These are phyloP conservation scores for Zizania palustris DNA, from an alignment of 202 grass and related monocot species.

Conservation along the genomic window DNA sequence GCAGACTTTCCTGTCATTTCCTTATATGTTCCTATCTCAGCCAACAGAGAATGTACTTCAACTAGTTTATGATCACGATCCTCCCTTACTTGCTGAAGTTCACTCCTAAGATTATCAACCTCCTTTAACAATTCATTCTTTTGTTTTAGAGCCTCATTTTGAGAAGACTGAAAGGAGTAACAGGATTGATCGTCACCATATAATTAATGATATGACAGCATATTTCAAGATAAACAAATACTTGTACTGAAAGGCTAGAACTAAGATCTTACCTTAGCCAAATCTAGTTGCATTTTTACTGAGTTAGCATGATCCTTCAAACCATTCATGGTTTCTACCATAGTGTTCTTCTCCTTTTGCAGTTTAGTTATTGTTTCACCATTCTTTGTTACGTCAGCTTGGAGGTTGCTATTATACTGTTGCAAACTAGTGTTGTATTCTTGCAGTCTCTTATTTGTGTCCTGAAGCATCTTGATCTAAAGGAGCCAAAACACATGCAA, in stretches of 20 bases:
- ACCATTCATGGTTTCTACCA: constrained; percentile 72
- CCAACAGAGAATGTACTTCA: constrained; percentile 46
- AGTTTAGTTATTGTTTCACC: constrained; percentile 63
- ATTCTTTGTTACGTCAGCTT: constrained; percentile 68
- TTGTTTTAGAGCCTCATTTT: constrained; percentile 65
- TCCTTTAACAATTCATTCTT: constrained; percentile 68
- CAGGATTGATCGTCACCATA: not conserved
- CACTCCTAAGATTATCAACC: constrained; percentile 53
- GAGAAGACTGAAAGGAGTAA: constrained; percentile 56
- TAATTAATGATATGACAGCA: not conserved
- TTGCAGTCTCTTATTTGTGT: constrained; percentile 78
- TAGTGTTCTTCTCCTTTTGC: constrained; percentile 87
- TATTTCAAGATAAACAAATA: constrained; percentile 2
- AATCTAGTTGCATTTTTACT: constrained; percentile 76
- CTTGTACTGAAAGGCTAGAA: not conserved
- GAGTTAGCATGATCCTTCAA: constrained; percentile 72
- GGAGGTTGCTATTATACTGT: constrained; percentile 86
- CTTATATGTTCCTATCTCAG: constrained; percentile 47
- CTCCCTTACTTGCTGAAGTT: constrained; percentile 74
- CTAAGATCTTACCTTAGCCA: constrained; percentile 49
- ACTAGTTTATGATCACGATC: constrained; percentile 53
- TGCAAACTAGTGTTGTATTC: constrained; percentile 95
- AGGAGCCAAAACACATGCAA: not conserved
- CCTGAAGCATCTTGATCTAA: constrained; percentile 84
- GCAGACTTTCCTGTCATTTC: constrained; percentile 54